These are phyloP conservation scores for Citrus australasica DNA, from an alignment of 345 rosid genomes.

Conservation along the genomic window DNA sequence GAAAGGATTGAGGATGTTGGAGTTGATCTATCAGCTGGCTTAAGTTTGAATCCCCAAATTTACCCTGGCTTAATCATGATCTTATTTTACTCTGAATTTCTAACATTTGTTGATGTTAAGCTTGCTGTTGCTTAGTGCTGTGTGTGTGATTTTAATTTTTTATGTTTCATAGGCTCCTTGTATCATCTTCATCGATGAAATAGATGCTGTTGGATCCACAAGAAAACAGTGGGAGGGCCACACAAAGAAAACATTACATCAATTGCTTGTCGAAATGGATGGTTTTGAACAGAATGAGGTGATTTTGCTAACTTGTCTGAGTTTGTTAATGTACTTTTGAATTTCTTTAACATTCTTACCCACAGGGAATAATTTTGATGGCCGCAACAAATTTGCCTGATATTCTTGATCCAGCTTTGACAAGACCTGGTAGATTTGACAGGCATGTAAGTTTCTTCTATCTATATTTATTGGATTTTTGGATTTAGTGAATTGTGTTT, in stretches of 20 bases:
- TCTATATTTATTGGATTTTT: neutral
- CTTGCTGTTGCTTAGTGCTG: neutral
- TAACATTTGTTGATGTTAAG: neutral
- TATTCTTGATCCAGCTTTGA: constrained; percentile 98
- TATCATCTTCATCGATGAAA: constrained; percentile 96
- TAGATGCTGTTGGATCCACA: constrained; percentile 96
- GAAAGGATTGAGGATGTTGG: neutral
- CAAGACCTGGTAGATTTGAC: constrained; percentile 99
- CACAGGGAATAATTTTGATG: constrained; percentile 94
- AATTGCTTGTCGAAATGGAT: constrained; percentile 98
- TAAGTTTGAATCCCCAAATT: neutral
- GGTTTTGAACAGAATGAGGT: constrained; percentile 99
- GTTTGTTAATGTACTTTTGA: constrained; percentile 1
- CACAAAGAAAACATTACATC: constrained; percentile 98
- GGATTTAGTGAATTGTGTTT: neutral
- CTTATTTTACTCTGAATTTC: neutral
- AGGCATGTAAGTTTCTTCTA: constrained; percentile 69
- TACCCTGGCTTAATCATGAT: neutral
- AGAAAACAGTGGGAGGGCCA: constrained; percentile 99
- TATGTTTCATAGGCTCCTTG: constrained; percentile 77
- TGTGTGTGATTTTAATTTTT: neutral
- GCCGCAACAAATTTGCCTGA: constrained; percentile 99
- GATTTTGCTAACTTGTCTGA: constrained; percentile 10
- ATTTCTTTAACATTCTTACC: constrained; percentile 9
- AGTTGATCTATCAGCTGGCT: neutral